A percentile compares a stretch with the other conserved stretches of the same genome.
Conservation (phyloP, 495 filamentous ascomycete genomes). For the Penicillium argentinense region DNA sequence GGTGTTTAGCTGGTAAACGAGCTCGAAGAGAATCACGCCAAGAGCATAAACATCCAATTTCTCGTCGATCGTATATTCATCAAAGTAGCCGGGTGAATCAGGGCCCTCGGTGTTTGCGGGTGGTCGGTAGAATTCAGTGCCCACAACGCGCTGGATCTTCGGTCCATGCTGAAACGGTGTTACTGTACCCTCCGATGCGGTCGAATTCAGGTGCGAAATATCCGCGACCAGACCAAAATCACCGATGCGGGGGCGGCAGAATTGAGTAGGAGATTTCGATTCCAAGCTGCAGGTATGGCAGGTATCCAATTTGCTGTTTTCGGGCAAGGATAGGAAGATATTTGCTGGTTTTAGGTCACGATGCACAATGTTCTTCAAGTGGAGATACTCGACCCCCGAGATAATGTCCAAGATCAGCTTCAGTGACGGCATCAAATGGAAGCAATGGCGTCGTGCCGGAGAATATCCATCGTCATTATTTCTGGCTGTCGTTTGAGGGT, state of each 20-base stretch:
- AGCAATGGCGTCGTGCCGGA: constrained; percentile 45
- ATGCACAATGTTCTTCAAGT: constrained; percentile 60
- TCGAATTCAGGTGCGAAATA: constrained; percentile 43
- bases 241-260: constrained; percentile 51
- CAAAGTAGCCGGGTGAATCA: constrained; percentile 5
- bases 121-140: constrained; percentile 50
- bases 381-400: constrained; percentile 59
- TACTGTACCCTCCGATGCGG: constrained; percentile 9
- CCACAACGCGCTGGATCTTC: constrained; percentile 38
- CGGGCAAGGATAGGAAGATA: constrained; percentile 54
- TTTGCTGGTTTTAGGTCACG: constrained; percentile 74
- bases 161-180: constrained; percentile 17
- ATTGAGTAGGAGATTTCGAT: constrained; percentile 24
- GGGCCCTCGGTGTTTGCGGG: constrained; percentile 19
- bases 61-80: constrained; percentile 45
- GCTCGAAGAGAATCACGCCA: constrained; percentile 54
- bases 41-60: constrained; percentile 56
- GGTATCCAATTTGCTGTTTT: constrained; percentile 21
- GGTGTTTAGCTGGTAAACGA: constrained; percentile 49
- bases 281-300: constrained; percentile 36
- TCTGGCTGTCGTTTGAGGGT: constrained; percentile 24
- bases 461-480: constrained; percentile 1
- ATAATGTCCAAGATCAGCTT: constrained; percentile 45
- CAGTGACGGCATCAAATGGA: constrained; percentile 46
- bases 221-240: constrained; percentile 57